Base-by-base conservation (phyloP, 2,329 filamentous ascomycete species). In the Fusarium beomiforme region DNA sequence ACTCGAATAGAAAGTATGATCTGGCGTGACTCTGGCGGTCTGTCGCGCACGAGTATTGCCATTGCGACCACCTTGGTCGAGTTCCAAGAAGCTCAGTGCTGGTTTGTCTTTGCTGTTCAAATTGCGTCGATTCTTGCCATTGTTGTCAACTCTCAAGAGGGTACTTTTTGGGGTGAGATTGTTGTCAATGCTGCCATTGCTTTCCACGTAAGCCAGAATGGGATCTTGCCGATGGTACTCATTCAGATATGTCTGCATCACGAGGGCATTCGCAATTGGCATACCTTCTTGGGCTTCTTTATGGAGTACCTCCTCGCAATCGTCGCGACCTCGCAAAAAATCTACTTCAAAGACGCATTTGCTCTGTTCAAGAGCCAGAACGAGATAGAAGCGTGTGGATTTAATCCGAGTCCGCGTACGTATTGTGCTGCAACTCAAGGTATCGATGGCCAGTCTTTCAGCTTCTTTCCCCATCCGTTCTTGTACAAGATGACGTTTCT, bases 101-200 rank as follows among this genome's bases (percentile, higher is more conserved):
- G 80, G 80, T 82, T 82, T 47, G 76, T 82, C 49, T 82, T 82
- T 66, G 80, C 80, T 31, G 75, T 82, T 36, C 80, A 82, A 63
- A 81, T 82, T 58, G 80, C 80, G 12, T 81, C 80, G 13, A 81
- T 82, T 69, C 80, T 82, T 53, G 79, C 80, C 62, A 81, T 82
- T 31, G 80, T 81, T 29, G 80, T 82, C 70, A 82, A 81, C 60
- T 82, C 80, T 5, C 80, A 81, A 31, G 80, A 82, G 50, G 80
- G 80, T 42, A 78, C 79, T 3, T 82, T 81, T 46, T 82, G 80
- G 80, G 80, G 79, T 21, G 80, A 82, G 50, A 81, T 82, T 42
- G 72, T 82, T 8, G 76, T 81, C 54, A 82, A 82, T 55, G 79
- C 77, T 33, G 80, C 79, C 19, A 76, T 81, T 33, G 80, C 79